Evolutionary conservation across 1,284 basidiomycete species (phyloP).

Genomic region (Trichosporon asahii): DNA sequence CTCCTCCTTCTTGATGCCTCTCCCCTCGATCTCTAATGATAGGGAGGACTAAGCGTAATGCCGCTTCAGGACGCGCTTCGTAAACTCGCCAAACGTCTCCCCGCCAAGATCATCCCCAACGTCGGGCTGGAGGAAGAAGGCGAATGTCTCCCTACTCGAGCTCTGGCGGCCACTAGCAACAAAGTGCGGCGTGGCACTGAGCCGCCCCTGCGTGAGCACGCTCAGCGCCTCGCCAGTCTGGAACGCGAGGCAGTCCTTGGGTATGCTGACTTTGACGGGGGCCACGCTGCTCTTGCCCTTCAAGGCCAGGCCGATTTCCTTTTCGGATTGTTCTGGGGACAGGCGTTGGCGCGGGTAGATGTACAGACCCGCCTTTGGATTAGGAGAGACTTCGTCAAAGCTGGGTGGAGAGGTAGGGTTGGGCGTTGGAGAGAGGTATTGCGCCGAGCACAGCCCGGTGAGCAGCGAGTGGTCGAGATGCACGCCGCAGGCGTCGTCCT

Average conservation of each 20-base stretch:
- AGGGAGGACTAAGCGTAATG: conserved; percentile 61
- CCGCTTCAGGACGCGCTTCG: conserved; percentile 71
- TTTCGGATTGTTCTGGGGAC: not conserved
- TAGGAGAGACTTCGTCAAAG: not conserved
- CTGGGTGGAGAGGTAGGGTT: not conserved
- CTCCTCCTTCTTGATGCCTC: not conserved
- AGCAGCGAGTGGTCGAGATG: conserved; percentile 74
- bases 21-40: too few relatives aligned
- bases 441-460: conserved; percentile 68
- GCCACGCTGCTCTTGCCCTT: conserved; percentile 30
- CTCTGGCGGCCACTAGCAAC: conserved; percentile 57
- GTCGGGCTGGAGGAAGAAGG: conserved; percentile 89
- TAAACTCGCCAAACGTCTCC: conserved; percentile 84
- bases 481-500: conserved; percentile 66
- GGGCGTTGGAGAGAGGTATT: conserved; percentile 10
- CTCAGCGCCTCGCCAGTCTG: conserved; percentile 91
- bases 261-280: conserved; percentile 76
- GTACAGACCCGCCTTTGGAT: conserved; percentile 68
- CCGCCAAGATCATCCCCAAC: conserved; percentile 68
- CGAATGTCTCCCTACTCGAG: conserved; percentile 73
- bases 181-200: conserved; percentile 86
- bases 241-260: conserved; percentile 65
- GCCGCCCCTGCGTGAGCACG: conserved; percentile 65
- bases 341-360: conserved; percentile 66
- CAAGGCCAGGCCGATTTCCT: not conserved